Base-by-base conservation (phyloP, 257 asterid species). In the Forsythia viridissima region DNA sequence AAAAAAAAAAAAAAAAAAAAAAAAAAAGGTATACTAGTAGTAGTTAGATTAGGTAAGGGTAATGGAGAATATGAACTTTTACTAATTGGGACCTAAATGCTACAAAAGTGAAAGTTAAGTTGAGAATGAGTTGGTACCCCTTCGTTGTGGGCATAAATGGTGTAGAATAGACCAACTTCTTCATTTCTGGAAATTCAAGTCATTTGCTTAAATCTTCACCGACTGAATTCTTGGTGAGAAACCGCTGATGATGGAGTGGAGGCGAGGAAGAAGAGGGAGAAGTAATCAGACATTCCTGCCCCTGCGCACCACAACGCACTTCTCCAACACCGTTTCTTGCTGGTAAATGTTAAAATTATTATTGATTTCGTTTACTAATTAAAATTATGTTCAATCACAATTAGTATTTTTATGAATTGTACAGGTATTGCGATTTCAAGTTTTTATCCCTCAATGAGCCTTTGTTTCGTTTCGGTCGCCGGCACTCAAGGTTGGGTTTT, bases 391-490 rank as follows among this genome's bases (percentile, higher is more conserved):
- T 37, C 65, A 52, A 80, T 78, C 70, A 38, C 12, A 2, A 46
- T 16, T 40, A 63, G 1, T 46, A 66, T 66, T 13, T 81, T 13
- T 52, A 52, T 52, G 11, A 70, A 36, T 67, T 51, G 30, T 85
- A 30, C 81, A 90, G 98, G 96, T 94, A 90, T 66, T 94, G 99
- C 61, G 98, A 93, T 84, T 81, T 82, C 87, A 94, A 94, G 82
- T 88, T 88, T 6, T 48, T 76, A 48, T 80, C 80, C 52, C 84
- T 92, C 84, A 94, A 94, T 77, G 91, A 87, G 46, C 90, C 96
- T 37, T 78, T 94, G 65, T 92, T 86, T 82, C 92, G 86, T 20
- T 83, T 88, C 70, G 99, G 98, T 72, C 93, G 98, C 59, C 84
- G 85, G 42, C 80, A 91, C 84, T 83, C 93, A 46, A 93, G 95